Conservation (phyloP, 2,329 filamentous ascomycete species). For the Ophiocordyceps unilateralis region DNA sequence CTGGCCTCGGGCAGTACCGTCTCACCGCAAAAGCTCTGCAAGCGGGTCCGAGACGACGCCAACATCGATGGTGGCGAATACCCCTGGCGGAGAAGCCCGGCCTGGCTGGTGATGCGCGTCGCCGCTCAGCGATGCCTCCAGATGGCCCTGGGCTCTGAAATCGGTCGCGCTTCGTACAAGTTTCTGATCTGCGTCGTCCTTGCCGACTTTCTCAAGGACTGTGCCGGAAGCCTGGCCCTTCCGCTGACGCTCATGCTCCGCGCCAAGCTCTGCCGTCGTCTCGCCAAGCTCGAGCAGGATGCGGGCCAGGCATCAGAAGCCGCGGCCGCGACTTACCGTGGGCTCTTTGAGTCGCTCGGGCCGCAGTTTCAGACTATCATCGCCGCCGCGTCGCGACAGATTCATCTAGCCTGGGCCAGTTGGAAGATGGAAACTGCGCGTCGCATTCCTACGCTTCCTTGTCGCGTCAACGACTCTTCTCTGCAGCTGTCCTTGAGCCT, state of each 20-base stretch:
- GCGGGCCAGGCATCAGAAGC: not conserved
- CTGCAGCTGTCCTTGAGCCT: not conserved
- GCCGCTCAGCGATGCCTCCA: constrained; percentile 33
- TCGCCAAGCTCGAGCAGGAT: constrained; percentile 35
- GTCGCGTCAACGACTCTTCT: constrained; percentile 10
- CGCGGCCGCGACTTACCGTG: not conserved
- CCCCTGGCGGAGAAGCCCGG: constrained; percentile 45
- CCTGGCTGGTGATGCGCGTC: constrained; percentile 47
- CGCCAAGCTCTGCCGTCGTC: constrained; percentile 36
- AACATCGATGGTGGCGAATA: constrained; percentile 24
- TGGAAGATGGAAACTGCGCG: constrained; percentile 21
- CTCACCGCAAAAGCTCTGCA: constrained; percentile 24
- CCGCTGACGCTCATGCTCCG: constrained; percentile 9
- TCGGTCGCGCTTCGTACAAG: constrained; percentile 31
- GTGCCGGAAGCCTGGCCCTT: constrained; percentile 1
- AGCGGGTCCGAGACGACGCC: constrained; percentile 47
- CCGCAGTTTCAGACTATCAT: not conserved
- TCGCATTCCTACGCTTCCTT: constrained; percentile 22
- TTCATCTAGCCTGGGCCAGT: constrained; percentile 14
- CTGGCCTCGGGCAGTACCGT: constrained; percentile 29
- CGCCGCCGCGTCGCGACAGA: not conserved
- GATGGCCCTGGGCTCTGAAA: constrained; percentile 15
- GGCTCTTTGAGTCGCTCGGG: not conserved
- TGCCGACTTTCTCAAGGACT: constrained; percentile 25
- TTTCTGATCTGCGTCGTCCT: constrained; percentile 33